phyloP scores from a whole-genome alignment of 2,329 filamentous ascomycete genomes.

The Fusarium xyrophilum region DNA sequence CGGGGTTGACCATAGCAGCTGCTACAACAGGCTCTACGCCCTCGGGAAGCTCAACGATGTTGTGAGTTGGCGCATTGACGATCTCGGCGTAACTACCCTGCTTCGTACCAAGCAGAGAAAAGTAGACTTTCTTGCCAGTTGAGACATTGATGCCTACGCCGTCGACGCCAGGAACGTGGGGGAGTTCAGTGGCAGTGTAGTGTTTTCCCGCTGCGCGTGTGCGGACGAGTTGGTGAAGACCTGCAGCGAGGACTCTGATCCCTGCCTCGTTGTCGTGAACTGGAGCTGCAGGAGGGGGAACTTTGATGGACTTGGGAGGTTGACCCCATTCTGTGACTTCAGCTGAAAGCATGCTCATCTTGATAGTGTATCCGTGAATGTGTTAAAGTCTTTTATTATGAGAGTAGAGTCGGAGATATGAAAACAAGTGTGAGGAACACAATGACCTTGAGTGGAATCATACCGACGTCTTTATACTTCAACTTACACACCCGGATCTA shows the following conservation, averaged over 20 bases:
- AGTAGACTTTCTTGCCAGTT: constrained; percentile 59
- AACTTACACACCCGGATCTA: not conserved
- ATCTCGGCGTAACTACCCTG: constrained; percentile 55
- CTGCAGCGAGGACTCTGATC: constrained; percentile 59
- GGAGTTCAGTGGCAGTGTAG: constrained; percentile 57
- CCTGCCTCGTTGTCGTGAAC: constrained; percentile 49
- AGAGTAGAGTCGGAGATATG: not conserved
- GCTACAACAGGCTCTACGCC: constrained; percentile 56
- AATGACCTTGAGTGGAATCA: not conserved
- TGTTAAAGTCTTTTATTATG: not conserved
- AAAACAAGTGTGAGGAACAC: not conserved
- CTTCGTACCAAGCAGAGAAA: constrained; percentile 47
- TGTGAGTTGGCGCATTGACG: constrained; percentile 54
- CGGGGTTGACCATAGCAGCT: constrained; percentile 63
- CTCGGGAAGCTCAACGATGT: constrained; percentile 52
- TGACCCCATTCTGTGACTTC: constrained; percentile 51
- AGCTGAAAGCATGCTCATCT: constrained; percentile 47
- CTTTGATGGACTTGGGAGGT: constrained; percentile 39
- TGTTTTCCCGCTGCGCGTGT: constrained; percentile 61
- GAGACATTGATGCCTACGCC: constrained; percentile 56
- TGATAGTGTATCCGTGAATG: not conserved
- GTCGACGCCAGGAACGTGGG: constrained; percentile 61
- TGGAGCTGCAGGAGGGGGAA: constrained; percentile 48
- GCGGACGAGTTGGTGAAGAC: constrained; percentile 61
- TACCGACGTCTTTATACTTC: constrained; percentile 21